Evolutionary conservation across 805 yeast genomes (phyloP).

Genomic region (Ogataea trehaloabstinens): DNA sequence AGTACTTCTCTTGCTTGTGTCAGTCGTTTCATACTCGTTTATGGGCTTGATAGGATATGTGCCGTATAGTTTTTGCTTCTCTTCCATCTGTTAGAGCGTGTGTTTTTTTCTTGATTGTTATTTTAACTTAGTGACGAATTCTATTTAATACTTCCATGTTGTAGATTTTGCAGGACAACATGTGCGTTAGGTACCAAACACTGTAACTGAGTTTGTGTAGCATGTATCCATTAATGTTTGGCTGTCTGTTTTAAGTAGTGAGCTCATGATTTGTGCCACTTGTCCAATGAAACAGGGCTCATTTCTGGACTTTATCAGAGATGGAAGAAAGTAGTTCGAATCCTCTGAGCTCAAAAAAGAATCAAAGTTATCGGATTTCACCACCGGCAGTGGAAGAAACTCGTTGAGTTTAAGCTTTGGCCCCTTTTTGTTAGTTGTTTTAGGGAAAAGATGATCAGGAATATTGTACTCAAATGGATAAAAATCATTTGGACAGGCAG

Average conservation of each 20-base stretch:
- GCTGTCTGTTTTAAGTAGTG: constrained; percentile 42
- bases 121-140: neutral
- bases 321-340: constrained; percentile 28
- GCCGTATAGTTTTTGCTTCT: constrained; percentile 1
- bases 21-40: neutral
- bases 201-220: constrained; percentile 47
- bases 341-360: constrained; percentile 30
- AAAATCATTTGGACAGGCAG: constrained; percentile 53
- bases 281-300: constrained; percentile 88
- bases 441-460: constrained; percentile 9
- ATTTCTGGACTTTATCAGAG: constrained; percentile 77
- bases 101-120: constrained; percentile 3
- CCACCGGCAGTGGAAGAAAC: constrained; percentile 57
- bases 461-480: constrained; percentile 42
- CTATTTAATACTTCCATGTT: no score
- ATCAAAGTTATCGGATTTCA: constrained; percentile 54
- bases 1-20: neutral
- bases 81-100: constrained; percentile 1
- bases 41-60: neutral
- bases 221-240: constrained; percentile 46
- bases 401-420: constrained; percentile 40
- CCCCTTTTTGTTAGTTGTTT: constrained; percentile 17
- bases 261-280: constrained; percentile 69
- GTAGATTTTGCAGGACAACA: no score
- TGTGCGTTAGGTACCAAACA: constrained; percentile 37